Conservation (phyloP, 2,329 filamentous ascomycete genomes). For the Leptographium procerum region DNA sequence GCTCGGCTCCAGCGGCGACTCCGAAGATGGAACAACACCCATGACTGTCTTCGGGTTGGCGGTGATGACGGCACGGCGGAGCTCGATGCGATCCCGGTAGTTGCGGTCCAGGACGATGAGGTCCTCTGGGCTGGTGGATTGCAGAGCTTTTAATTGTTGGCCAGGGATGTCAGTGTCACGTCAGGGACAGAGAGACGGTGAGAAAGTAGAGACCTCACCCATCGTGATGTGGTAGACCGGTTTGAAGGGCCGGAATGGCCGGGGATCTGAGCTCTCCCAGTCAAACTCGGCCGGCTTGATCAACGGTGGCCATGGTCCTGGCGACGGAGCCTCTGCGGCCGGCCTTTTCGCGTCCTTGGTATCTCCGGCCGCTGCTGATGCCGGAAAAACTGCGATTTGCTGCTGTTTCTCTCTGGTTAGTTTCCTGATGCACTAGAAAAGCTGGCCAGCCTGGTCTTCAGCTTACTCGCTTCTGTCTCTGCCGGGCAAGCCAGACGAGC, state of each 20-base stretch:
- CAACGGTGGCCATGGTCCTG: not conserved
- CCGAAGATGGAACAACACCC: constrained; percentile 23
- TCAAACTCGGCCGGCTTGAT: constrained; percentile 21
- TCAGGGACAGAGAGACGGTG: too few relatives aligned
- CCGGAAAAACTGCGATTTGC: too few relatives aligned
- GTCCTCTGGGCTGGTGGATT: constrained; percentile 31
- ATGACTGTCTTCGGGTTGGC: constrained; percentile 28
- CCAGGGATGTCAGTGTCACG: constrained; percentile 13
- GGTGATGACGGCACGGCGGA: constrained; percentile 26
- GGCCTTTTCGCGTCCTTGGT: not conserved
- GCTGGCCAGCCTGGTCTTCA: not conserved
- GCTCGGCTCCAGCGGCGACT: not conserved
- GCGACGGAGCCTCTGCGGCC: not conserved
- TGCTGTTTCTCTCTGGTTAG: too few relatives aligned
- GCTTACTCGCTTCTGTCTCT: not conserved
- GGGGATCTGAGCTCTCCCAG: constrained; percentile 27
- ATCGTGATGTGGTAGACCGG: constrained; percentile 43
- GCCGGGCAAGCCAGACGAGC: not conserved
- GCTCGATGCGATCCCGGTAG: constrained; percentile 32
- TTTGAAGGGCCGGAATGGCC: constrained; percentile 36
- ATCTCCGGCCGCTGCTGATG: not conserved
- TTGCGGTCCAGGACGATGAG: constrained; percentile 41
- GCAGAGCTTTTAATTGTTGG: too few relatives aligned
- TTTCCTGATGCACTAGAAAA: not conserved
- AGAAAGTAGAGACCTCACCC: constrained; percentile 24